Evolutionary conservation across 2,329 filamentous ascomycete genomes (phyloP), one percentile per base, ranked within the genome.

Genomic region (Leptodontidium sp.): DNA sequence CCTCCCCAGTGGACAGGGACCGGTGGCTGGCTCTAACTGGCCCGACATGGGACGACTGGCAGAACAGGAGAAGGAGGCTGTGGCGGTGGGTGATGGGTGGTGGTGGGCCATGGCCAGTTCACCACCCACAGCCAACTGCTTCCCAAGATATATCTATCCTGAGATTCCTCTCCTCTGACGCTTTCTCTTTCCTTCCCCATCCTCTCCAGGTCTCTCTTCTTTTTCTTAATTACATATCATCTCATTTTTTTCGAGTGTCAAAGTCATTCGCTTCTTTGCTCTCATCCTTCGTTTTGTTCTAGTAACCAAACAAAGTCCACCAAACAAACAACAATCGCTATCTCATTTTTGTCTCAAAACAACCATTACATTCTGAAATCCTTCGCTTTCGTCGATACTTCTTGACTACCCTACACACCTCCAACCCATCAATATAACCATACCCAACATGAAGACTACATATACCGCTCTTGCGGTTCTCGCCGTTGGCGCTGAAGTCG

Each of bases 231-330:
- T 70, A 71, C 72, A 63, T 52, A 68, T 71, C 64, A 64, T 74
- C 71, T 74, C 73, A 43, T 59, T 59, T 70, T 71, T 65, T 73
- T 75, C 72, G 74, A 76, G 77, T 77, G 72, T 74, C 78, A 80
- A 79, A 80, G 78, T 83, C 83, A 81, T 81, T 84, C 81, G 79
- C 79, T 82, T 79, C 65, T 81, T 79, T 80, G 76, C 75, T 78
- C 77, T 78, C 70, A 71, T 77, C 77, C 81, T 75, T 74, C 77
- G 81, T 75, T 73, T 77, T 78, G 77, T 79, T 65, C 32, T 53
- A 35, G 35, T 55, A 38, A 58, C 24, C 26, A 65, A 58, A 62
- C 62, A 3, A 64, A 43, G 52, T 49, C 14, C 38, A 29, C 43
- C 52, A 55, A 32, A 53, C 50, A 64, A 61, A 70, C 74, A 74